Conservation (phyloP, 352 stramenopile genomes). For the Phytophthora fragariae region DNA sequence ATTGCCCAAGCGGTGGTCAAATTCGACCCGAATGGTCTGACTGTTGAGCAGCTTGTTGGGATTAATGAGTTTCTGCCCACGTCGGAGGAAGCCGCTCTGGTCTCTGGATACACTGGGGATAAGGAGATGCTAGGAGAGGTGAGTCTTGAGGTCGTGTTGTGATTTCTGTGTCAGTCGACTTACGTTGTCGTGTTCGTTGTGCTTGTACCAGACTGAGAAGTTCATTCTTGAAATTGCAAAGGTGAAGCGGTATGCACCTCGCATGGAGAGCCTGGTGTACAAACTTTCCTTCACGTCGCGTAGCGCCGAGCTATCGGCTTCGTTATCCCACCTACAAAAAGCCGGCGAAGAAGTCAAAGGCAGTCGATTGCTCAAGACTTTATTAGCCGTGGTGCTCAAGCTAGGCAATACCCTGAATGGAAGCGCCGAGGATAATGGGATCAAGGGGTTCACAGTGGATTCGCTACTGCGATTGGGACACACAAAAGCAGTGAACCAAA, state of each 20-base stretch:
- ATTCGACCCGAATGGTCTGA: slow-evolving; percentile 73
- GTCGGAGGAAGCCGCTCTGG: slow-evolving; percentile 87
- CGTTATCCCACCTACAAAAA: slow-evolving; percentile 84
- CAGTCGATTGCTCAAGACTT: slow-evolving; percentile 92
- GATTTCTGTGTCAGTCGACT: neutral
- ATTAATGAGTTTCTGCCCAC: slow-evolving; percentile 96
- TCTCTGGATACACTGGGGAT: slow-evolving; percentile 87
- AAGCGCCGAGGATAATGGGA: slow-evolving; percentile 84
- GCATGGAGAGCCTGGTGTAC: slow-evolving; percentile 86
- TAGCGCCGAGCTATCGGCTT: slow-evolving; percentile 83
- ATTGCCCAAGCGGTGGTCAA: slow-evolving; percentile 80
- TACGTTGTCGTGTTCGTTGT: neutral
- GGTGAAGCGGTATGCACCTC: slow-evolving; percentile 68
- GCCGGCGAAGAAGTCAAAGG: slow-evolving; percentile 95
- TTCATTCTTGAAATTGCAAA: slow-evolving; percentile 91
- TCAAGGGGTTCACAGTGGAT: slow-evolving; percentile 96
- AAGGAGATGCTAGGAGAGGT: slow-evolving; percentile 71
- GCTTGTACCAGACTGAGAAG: slow-evolving; percentile 66
- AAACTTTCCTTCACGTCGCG: slow-evolving; percentile 79
- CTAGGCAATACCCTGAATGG: slow-evolving; percentile 98
- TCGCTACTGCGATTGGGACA: slow-evolving; percentile 93
- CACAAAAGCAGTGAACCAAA: slow-evolving; percentile 97
- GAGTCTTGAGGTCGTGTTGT: slow-evolving; percentile 6
- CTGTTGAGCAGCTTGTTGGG: slow-evolving; percentile 81
- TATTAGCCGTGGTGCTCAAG: slow-evolving; percentile 97